Conservation (phyloP, 2,329 filamentous ascomycete species). For the Neocucurbitaria cava region DNA sequence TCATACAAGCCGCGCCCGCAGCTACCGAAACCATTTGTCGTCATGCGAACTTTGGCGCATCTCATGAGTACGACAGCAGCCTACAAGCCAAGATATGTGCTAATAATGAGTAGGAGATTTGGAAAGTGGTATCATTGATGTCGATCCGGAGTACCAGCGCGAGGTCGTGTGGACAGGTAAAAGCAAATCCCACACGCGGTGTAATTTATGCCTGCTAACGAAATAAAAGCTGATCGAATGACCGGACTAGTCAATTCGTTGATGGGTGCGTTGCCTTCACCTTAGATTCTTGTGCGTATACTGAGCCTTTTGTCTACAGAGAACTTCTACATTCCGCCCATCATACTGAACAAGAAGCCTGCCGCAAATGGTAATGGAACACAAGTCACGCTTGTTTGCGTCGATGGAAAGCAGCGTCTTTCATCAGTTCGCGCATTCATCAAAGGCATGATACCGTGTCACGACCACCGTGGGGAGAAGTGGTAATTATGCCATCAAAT, state of each 20-base stretch:
- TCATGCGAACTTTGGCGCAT: constrained; percentile 27
- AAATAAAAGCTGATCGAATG: constrained; percentile 38
- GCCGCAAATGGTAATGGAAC: neutral
- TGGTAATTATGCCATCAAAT: constrained; percentile 42
- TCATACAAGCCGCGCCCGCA: constrained; percentile 34
- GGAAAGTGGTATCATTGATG: constrained; percentile 39
- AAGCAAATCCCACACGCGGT: neutral
- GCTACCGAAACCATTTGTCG: constrained; percentile 23
- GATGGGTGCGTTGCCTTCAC: constrained; percentile 32
- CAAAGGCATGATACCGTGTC: constrained; percentile 53
- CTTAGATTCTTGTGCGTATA: neutral
- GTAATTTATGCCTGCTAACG: constrained; percentile 1
- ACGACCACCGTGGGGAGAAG: constrained; percentile 50
- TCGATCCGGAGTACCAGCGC: constrained; percentile 57
- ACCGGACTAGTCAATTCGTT: constrained; percentile 43
- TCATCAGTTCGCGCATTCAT: constrained; percentile 56
- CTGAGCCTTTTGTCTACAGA: constrained; percentile 22
- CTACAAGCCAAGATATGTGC: neutral
- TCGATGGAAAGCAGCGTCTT: constrained; percentile 59
- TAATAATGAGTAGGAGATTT: constrained; percentile 25
- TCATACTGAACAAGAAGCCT: constrained; percentile 54
- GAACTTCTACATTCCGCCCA: constrained; percentile 55
- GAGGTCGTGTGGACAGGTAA: constrained; percentile 54
- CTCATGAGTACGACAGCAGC: constrained; percentile 32
- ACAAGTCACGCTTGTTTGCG: constrained; percentile 45